Evolutionary conservation across 176 grass and related monocot species (phyloP).

Genomic region (Oryza rufipogon): DNA sequence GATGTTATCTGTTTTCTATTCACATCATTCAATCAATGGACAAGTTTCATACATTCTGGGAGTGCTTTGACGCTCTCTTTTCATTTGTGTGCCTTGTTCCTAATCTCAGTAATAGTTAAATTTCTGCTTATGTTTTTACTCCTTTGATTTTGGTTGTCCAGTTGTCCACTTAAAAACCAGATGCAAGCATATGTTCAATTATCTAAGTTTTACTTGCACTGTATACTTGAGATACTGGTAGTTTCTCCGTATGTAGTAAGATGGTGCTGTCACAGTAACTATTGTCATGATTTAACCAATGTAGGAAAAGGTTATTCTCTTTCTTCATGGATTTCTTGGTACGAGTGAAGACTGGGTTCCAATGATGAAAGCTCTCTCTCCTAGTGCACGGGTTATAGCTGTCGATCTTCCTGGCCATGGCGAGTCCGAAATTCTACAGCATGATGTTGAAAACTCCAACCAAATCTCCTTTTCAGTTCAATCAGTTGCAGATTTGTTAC

Average conservation of each 20-base stretch:
- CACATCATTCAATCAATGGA: too few relatives aligned
- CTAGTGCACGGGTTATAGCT: constrained; percentile 57
- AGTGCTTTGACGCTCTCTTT: background rate
- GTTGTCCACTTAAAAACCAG: background rate
- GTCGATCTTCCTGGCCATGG: constrained; percentile 94
- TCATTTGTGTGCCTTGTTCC: background rate
- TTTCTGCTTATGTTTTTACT: background rate
- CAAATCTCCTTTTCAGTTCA: constrained; percentile 55
- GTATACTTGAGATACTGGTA: constrained; percentile 26
- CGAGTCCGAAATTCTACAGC: constrained; percentile 53
- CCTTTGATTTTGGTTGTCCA: background rate
- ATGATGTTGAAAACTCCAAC: constrained; percentile 44
- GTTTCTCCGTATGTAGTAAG: background rate
- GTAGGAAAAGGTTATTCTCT: constrained; percentile 78
- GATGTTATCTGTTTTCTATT: too few relatives aligned
- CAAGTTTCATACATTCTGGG: background rate
- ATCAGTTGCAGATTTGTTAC: constrained; percentile 63
- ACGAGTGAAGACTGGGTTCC: constrained; percentile 84
- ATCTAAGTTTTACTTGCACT: background rate
- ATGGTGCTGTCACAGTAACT: constrained; percentile 15
- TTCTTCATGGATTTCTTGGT: constrained; percentile 99
- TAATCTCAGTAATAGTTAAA: background rate
- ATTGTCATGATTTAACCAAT: constrained; percentile 38
- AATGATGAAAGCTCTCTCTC: constrained; percentile 77
- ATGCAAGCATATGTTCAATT: background rate